Percentiles rank a stretch among this genome's conserved stretches.
These are phyloP conservation scores for Aureobasidium sp. DNA, from an alignment of 2,329 filamentous ascomycete genomes.

Conservation along the genomic window DNA sequence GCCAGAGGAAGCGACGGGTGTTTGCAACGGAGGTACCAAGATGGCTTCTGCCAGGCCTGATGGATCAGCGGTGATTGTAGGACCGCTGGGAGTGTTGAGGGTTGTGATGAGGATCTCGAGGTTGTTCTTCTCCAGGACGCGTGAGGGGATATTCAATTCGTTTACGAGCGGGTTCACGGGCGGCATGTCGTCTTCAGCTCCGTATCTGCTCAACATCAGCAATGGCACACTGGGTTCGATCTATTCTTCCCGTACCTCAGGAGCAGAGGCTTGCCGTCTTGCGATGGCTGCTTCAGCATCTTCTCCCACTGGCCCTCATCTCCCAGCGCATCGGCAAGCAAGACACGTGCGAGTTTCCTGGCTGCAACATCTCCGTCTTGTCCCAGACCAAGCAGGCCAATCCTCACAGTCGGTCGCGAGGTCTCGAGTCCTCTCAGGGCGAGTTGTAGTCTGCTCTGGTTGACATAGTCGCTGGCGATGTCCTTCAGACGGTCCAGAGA, in stretches of 20 bases:
- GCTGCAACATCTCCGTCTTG: constrained; percentile 42
- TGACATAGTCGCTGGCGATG: constrained; percentile 55
- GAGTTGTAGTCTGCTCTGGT: constrained; percentile 64
- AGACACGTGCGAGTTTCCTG: constrained; percentile 58
- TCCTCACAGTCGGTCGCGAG: constrained; percentile 45
- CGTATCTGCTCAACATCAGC: constrained; percentile 41
- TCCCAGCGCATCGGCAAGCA: constrained; percentile 41
- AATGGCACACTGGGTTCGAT: background rate
- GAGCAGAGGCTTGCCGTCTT: constrained; percentile 33
- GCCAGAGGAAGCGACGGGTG: constrained; percentile 57
- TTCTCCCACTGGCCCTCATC: constrained; percentile 39
- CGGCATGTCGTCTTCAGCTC: constrained; percentile 42
- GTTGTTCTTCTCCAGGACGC: constrained; percentile 53
- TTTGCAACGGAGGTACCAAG: constrained; percentile 67
- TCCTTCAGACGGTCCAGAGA: constrained; percentile 56
- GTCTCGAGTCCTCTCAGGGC: constrained; percentile 59
- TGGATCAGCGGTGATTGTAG: constrained; percentile 25
- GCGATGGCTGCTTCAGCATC: constrained; percentile 28
- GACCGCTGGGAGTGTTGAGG: constrained; percentile 39
- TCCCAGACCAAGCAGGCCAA: constrained; percentile 44
- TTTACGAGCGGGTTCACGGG: constrained; percentile 48
- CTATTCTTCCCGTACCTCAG: constrained; percentile 28
- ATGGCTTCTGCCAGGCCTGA: constrained; percentile 54
- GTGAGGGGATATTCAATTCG: constrained; percentile 58
- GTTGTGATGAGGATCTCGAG: constrained; percentile 57